Percentiles rank a stretch among this genome's conserved stretches.
These are phyloP conservation scores for Leucosporidium creatinivorum DNA, from an alignment of 768 basidiomycete genomes.

Conservation along the genomic window DNA sequence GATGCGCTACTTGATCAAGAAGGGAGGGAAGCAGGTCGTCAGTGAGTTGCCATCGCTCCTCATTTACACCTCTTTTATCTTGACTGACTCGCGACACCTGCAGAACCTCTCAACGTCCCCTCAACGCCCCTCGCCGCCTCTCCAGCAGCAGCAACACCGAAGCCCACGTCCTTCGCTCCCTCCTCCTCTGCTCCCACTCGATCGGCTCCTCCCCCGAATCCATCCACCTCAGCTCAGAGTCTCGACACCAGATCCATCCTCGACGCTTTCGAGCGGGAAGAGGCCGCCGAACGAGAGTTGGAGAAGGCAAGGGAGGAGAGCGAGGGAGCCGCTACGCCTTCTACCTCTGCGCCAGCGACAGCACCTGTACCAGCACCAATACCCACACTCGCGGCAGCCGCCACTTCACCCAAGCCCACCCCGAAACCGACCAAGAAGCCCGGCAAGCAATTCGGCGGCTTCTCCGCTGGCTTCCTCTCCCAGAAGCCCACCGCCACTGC, in stretches of 20 bases:
- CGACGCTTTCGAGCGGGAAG: conserved; percentile 29
- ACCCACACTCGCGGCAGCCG: too few relatives aligned
- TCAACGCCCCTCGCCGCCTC: neutral
- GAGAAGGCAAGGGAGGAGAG: neutral
- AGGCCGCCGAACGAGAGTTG: neutral
- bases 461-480: conserved; percentile 25
- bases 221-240: neutral
- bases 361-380: too few relatives aligned
- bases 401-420: too few relatives aligned
- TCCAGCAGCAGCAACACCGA: neutral
- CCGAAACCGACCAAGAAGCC: too few relatives aligned
- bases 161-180: neutral
- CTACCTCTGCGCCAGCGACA: neutral
- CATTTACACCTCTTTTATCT: too few relatives aligned
- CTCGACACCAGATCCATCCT: conserved; percentile 16
- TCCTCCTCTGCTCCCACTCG: neutral
- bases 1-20: conserved; percentile 30
- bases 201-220: neutral
- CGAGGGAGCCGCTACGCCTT: neutral
- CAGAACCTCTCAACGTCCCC: conserved; percentile 7
- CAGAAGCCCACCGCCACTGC: conserved; percentile 1
- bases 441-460: conserved; percentile 12
- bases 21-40: conserved; percentile 25
- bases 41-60: conserved; percentile 8
- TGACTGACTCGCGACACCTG: too few relatives aligned